Conservation (phyloP, 352 stramenopile species). For the Peronospora destructor region DNA sequence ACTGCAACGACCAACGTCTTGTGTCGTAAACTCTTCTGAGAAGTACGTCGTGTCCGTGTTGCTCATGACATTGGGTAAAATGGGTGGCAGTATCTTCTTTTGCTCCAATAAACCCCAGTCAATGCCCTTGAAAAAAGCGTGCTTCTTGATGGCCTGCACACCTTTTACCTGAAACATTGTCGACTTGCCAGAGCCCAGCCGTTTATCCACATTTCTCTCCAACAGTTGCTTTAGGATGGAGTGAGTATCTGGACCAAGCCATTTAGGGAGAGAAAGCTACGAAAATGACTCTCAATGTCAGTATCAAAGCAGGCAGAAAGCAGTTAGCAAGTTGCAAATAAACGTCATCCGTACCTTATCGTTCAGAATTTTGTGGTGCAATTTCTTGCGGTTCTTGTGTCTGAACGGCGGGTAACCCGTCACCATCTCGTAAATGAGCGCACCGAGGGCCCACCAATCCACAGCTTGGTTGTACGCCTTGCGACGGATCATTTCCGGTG, state of each 20-base stretch:
- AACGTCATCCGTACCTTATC: conserved; percentile 46
- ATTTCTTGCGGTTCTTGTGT: conserved; percentile 83
- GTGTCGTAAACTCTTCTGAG: conserved; percentile 86
- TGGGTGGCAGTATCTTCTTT: conserved; percentile 87
- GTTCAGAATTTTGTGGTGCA: conserved; percentile 83
- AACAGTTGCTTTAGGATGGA: conserved; percentile 95
- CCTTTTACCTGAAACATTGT: conserved; percentile 98
- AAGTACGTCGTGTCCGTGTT: conserved; percentile 91
- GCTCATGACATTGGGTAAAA: conserved; percentile 82
- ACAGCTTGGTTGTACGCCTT: conserved; percentile 82
- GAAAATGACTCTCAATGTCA: conserved; percentile 6
- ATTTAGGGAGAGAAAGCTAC: conserved; percentile 67
- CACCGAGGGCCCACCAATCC: conserved; percentile 81
- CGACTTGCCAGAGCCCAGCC: conserved; percentile 89
- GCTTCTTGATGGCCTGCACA: conserved; percentile 93
- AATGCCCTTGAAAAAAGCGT: conserved; percentile 90
- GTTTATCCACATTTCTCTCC: conserved; percentile 92
- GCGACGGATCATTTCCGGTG: conserved; percentile 79
- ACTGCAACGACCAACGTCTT: conserved; percentile 50
- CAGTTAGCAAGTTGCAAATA: not conserved
- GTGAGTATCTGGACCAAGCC: conserved; percentile 79
- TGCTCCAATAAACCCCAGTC: conserved; percentile 91
- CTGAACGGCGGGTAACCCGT: conserved; percentile 75
- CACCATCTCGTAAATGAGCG: conserved; percentile 84
- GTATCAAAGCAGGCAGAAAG: conserved; percentile 2